Conservation (phyloP, 805 yeast species). For the Ogataea ganodermae region DNA sequence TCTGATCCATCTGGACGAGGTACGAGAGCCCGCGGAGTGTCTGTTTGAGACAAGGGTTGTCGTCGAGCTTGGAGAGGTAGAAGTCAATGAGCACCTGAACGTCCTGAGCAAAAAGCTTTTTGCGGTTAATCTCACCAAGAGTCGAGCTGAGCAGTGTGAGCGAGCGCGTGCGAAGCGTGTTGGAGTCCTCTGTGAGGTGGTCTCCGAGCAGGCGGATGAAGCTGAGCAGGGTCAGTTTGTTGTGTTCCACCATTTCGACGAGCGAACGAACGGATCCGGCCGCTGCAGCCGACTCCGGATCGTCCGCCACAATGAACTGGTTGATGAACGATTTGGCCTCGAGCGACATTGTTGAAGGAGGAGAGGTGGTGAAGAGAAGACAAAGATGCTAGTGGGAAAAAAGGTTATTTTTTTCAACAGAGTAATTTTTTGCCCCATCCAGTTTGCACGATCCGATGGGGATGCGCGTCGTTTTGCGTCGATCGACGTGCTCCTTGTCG, state of each 20-base stretch:
- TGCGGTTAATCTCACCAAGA: constrained; percentile 30
- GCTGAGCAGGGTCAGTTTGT: constrained; percentile 39
- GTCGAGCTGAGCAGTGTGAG: constrained; percentile 44
- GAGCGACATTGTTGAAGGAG: constrained; percentile 22
- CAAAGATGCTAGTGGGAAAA: neutral
- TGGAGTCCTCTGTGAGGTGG: constrained; percentile 49
- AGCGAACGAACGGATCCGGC: constrained; percentile 34
- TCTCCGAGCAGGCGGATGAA: constrained; percentile 50
- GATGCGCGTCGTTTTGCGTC: too few species aligned
- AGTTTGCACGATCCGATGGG: too few species aligned
- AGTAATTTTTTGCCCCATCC: too few species aligned
- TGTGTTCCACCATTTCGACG: constrained; percentile 27
- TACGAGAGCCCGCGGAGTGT: constrained; percentile 56
- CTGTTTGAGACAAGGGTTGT: constrained; percentile 52
- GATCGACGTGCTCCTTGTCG: neutral
- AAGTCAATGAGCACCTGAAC: constrained; percentile 56
- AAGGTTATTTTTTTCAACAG: neutral
- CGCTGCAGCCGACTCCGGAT: constrained; percentile 34
- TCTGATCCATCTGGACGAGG: constrained; percentile 53
- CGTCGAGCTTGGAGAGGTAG: constrained; percentile 66
- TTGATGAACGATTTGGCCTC: constrained; percentile 29
- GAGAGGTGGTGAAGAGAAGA: neutral
- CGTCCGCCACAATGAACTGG: constrained; percentile 44
- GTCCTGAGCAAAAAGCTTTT: constrained; percentile 43
- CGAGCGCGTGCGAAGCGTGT: constrained; percentile 41